Percentiles rank a stretch among this genome's conserved stretches.
Evolutionary conservation across 2,329 filamentous ascomycete species (phyloP).

Genomic region (Aspergillus calidoustus): DNA sequence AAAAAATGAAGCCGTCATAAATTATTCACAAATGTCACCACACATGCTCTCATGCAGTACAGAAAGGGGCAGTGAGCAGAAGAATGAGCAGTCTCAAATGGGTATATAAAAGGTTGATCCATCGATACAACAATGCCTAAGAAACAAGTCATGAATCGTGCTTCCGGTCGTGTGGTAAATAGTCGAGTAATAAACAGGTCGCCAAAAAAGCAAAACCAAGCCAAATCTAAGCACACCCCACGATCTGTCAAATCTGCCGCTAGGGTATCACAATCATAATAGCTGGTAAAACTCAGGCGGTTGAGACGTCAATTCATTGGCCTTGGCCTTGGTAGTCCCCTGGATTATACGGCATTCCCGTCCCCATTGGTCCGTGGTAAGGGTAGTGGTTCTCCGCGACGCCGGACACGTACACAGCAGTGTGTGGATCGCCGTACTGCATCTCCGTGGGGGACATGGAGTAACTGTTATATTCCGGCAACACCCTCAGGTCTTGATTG

Average conservation of each 20-base stretch:
- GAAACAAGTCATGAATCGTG: background rate
- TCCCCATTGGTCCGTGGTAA: conserved; percentile 23
- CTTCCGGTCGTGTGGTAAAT: background rate
- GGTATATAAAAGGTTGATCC: background rate
- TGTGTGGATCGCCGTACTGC: conserved; percentile 27
- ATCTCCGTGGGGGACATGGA: conserved; percentile 32
- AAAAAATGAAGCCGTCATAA: background rate
- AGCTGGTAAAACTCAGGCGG: background rate
- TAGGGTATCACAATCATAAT: conserved; percentile 8
- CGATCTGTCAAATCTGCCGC: conserved; percentile 6
- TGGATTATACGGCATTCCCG: conserved; percentile 20
- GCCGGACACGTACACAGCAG: conserved; percentile 32
- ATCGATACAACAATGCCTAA: background rate
- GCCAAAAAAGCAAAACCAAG: conserved; percentile 5
- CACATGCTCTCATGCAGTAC: background rate
- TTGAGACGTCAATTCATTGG: conserved; percentile 11
- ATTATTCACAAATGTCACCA: background rate
- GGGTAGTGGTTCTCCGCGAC: conserved; percentile 26
- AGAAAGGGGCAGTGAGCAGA: background rate
- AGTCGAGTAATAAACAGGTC: background rate
- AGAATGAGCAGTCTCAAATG: background rate
- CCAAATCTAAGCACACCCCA: conserved; percentile 1
- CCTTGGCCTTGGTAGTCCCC: conserved; percentile 27
- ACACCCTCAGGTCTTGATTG: conserved; percentile 26
- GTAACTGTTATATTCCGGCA: conserved; percentile 30